A percentile compares a stretch with the other conserved stretches of the same genome.
phyloP scores from a whole-genome alignment of 2,329 filamentous ascomycete genomes.

The Cryphonectria japonica region DNA sequence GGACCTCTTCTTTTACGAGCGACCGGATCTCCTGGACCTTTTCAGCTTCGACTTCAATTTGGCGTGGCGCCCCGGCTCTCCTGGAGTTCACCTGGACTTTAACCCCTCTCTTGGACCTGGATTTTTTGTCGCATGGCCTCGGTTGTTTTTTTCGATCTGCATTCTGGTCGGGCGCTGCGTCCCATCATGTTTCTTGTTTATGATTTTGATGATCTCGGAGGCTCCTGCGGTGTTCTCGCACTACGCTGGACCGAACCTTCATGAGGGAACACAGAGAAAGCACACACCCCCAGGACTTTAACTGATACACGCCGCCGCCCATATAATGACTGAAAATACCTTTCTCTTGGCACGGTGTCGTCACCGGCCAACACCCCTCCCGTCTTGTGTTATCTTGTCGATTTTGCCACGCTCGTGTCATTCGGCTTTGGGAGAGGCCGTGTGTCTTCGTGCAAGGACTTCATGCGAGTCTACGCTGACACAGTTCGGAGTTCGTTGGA shows the following conservation, averaged over 20 bases:
- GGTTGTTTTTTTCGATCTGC: slow-evolving; percentile 21
- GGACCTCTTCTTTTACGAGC: not conserved
- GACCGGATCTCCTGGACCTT: slow-evolving; percentile 17
- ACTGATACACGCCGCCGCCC: not conserved
- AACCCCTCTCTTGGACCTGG: slow-evolving; percentile 20
- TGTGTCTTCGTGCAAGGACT: not conserved
- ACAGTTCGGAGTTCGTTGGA: not conserved
- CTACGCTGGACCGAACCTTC: slow-evolving; percentile 35
- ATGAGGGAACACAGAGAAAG: slow-evolving; percentile 23
- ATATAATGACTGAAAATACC: not conserved
- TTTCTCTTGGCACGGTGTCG: not conserved
- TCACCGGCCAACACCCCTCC: not conserved
- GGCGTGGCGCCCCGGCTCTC: slow-evolving; percentile 24
- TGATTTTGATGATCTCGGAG: slow-evolving; percentile 20
- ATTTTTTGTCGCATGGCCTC: slow-evolving; percentile 19
- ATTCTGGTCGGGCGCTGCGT: slow-evolving; percentile 10
- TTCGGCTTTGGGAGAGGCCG: not conserved
- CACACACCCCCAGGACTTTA: not conserved
- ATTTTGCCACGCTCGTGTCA: not conserved
- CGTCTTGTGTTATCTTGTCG: not conserved
- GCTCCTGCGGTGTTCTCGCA: slow-evolving; percentile 13
- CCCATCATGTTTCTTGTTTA: slow-evolving; percentile 14
- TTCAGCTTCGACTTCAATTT: slow-evolving; percentile 15
- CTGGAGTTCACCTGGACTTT: slow-evolving; percentile 15
- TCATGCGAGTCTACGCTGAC: not conserved